phyloP scores from a whole-genome alignment of 169 alveolate species.

The Ichthyophthirius multifiliis region DNA sequence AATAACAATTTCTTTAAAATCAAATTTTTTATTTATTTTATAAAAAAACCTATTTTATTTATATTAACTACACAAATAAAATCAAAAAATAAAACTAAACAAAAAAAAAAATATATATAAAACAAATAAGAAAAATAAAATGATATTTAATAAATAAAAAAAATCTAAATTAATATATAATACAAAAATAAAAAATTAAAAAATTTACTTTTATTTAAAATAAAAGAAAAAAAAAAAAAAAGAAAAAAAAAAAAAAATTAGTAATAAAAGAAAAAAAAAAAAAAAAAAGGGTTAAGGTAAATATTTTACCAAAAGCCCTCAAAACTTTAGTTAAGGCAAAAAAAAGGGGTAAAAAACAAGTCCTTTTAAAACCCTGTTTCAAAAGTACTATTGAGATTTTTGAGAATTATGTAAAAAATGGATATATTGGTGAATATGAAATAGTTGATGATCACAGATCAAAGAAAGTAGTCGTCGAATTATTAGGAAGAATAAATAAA shows the following conservation, averaged over 20 bases:
- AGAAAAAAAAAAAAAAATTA: constrained; percentile 4
- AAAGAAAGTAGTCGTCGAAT: constrained; percentile 97
- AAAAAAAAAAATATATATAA: too few relatives aligned
- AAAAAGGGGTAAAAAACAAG: constrained; percentile 98
- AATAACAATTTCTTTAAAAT: too few relatives aligned
- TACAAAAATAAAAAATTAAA: too few relatives aligned
- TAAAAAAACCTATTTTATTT: too few relatives aligned
- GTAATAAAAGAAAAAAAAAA: background rate
- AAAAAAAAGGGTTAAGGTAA: constrained; percentile 96
- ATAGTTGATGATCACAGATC: constrained; percentile 98
- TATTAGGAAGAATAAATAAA: constrained; percentile 97
- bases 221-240: too few relatives aligned
- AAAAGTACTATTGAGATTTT: constrained; percentile 95
- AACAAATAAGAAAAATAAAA: too few relatives aligned
- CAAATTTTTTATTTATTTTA: too few relatives aligned
- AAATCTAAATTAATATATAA: too few relatives aligned
- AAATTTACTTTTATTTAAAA: too few relatives aligned
- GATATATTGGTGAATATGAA: constrained; percentile 97
- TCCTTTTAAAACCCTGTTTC: constrained; percentile 96
- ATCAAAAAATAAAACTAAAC: too few relatives aligned
- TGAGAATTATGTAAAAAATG: constrained; percentile 95
- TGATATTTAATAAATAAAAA: too few relatives aligned
- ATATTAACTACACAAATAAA: too few relatives aligned
- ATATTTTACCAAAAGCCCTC: constrained; percentile 96
- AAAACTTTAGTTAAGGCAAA: constrained; percentile 98